phyloP scores from a whole-genome alignment of 2,329 filamentous ascomycete genomes.

The Tolypocladium ophioglossoides region DNA sequence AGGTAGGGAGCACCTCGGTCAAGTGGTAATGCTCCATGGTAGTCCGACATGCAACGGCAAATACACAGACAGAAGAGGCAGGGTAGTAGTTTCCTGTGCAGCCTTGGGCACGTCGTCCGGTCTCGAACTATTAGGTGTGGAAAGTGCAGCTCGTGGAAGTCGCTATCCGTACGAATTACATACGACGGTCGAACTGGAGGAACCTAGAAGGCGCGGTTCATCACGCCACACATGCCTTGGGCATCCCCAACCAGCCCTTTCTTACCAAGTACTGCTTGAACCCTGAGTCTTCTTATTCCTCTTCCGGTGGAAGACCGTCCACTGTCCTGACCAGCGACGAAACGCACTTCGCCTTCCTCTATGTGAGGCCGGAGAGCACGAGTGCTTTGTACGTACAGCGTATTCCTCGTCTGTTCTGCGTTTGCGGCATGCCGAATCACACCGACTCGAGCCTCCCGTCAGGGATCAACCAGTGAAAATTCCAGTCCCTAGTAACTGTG shows the following conservation, averaged over 20 bases:
- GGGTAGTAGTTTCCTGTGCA: too few species aligned
- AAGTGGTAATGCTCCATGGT: too few species aligned
- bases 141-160: neutral
- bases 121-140: neutral
- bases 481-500: too few species aligned
- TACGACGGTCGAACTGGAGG: neutral
- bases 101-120: too few species aligned
- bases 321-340: neutral
- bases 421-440: neutral
- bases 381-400: too few species aligned
- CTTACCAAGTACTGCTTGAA: neutral
- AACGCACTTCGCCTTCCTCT: too few species aligned
- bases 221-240: neutral
- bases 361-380: too few species aligned
- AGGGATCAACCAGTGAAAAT: too few species aligned
- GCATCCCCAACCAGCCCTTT: neutral
- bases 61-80: too few species aligned
- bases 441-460: neutral
- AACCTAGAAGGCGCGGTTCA: neutral
- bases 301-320: neutral
- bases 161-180: neutral
- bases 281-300: neutral
- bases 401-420: neutral
- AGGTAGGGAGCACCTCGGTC: too few species aligned
- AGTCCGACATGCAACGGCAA: too few species aligned